These are phyloP conservation scores for Atkinsonella texensis DNA, from an alignment of 2,329 filamentous ascomycete genomes.

Conservation along the genomic window DNA sequence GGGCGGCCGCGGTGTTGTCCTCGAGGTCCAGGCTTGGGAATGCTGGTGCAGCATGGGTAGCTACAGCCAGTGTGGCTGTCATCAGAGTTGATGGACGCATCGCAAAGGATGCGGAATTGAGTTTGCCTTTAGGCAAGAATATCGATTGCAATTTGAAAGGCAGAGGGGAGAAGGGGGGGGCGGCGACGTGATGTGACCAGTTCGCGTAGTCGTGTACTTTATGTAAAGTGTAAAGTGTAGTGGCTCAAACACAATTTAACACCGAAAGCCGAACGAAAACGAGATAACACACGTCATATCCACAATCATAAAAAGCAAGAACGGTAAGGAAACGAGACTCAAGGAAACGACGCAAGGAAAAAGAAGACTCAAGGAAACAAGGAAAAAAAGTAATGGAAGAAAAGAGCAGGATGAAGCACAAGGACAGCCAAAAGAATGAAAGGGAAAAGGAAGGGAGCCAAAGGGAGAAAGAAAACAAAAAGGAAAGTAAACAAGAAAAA, in stretches of 20 bases:
- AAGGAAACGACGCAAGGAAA: slow-evolving; percentile 10
- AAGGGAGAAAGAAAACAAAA: too few species aligned
- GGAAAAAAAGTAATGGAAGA: too few species aligned
- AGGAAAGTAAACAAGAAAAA: slow-evolving; percentile 4
- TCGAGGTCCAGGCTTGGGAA: slow-evolving; percentile 25
- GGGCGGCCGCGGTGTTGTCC: slow-evolving; percentile 25
- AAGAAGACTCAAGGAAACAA: slow-evolving; percentile 10
- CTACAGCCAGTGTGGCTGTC: slow-evolving; percentile 30
- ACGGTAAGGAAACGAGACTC: slow-evolving; percentile 12
- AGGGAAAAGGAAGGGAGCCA: too few species aligned
- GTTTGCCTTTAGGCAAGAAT: background rate
- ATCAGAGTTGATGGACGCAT: slow-evolving; percentile 42
- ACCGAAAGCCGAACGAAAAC: background rate
- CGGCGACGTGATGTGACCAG: background rate
- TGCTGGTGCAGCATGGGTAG: slow-evolving; percentile 35
- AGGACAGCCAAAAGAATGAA: too few species aligned
- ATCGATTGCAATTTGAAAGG: background rate
- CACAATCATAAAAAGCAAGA: background rate
- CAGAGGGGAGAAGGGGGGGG: too few species aligned
- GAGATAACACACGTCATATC: background rate
- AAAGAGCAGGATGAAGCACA: too few species aligned
- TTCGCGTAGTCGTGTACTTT: background rate
- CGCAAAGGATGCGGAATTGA: slow-evolving; percentile 8
- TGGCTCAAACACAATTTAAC: background rate
- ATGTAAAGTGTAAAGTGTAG: background rate